Evolutionary conservation across 2,329 filamentous ascomycete species (phyloP), one percentile per base, ranked within the genome.

Genomic region (Trichoderma sp.): DNA sequence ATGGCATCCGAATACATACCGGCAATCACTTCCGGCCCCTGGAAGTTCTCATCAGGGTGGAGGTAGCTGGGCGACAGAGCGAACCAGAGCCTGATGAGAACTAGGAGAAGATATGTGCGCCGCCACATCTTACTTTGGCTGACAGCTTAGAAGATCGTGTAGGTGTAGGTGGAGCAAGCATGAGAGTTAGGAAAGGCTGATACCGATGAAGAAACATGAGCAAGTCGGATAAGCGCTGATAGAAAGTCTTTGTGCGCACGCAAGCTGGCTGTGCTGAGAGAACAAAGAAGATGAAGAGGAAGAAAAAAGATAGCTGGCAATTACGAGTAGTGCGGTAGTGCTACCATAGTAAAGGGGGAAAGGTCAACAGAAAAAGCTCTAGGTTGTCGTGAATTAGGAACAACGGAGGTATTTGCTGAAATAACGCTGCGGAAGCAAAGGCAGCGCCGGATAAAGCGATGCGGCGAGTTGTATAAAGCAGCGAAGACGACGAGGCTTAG

Each of bases 41-140:
- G 96, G 77, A 99, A 99, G 84, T 98, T 96, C 86, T 99, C 96
- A 83, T 99, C 96, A 5, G 96, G 96, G 80, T 99, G 96, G 58
- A 99, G 88, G 81, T 99, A 99, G 85, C 95, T 98, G 70, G 96
- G 92, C 72, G 92, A 94, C 73, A 98, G 83, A 71, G 96, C 95
- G 79, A 98, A 95, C 87, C 95, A 98, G 77, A 98, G 86, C 80
- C 96, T 91, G 76, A 97, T 88, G 74, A 96, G 84, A 76, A 97
- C 86, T 75, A 99, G 86, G 68, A 96, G 82, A 72, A 98, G 85
- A 82, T 97, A 97, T 72, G 90, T 88, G 81, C 94, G 90, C 85
- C 94, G 89, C 94, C 93, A 97, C 95, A 97, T 97, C 75, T 75
- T 84, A 68, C 37, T 71, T 72, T 69, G 71, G 52, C 69, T 63